phyloP scores from a whole-genome alignment of 768 basidiomycete species.

The Lyophyllum atratum region DNA sequence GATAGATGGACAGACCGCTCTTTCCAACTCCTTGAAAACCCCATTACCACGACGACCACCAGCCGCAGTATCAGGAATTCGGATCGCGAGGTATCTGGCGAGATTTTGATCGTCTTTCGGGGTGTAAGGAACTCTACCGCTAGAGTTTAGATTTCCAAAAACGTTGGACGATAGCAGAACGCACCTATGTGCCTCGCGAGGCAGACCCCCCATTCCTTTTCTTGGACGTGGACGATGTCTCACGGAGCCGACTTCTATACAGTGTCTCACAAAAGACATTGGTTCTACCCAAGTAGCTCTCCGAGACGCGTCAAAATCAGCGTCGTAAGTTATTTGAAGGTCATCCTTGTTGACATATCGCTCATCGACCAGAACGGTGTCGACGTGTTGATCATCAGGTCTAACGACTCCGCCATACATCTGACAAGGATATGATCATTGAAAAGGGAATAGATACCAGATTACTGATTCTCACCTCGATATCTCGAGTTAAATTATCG shows the following conservation, averaged over 20 bases:
- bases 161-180: too few relatives aligned
- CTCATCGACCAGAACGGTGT: slow-evolving; percentile 26
- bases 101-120: slow-evolving; percentile 39
- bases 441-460: background rate
- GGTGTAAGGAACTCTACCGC: slow-evolving; percentile 34
- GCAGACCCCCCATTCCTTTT: slow-evolving; percentile 21
- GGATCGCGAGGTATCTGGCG: slow-evolving; percentile 35
- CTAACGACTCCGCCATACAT: slow-evolving; percentile 21
- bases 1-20: slow-evolving; percentile 24
- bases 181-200: slow-evolving; percentile 1
- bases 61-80: slow-evolving; percentile 31
- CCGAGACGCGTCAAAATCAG: slow-evolving; percentile 7
- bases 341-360: slow-evolving; percentile 6
- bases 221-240: slow-evolving; percentile 4
- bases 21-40: slow-evolving; percentile 34
- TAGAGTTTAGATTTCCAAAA: too few relatives aligned
- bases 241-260: slow-evolving; percentile 12
- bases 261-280: slow-evolving; percentile 16
- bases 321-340: slow-evolving; percentile 20
- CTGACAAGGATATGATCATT: slow-evolving; percentile 2
- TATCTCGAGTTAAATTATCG: slow-evolving; percentile 25
- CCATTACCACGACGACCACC: slow-evolving; percentile 42
- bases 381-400: slow-evolving; percentile 11
- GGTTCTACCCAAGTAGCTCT: slow-evolving; percentile 21
- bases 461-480: slow-evolving; percentile 30